Percentiles rank a stretch among this genome's conserved stretches.
phyloP scores from a whole-genome alignment of 1,139 yeast species.

The Yamadazyma sp. region DNA sequence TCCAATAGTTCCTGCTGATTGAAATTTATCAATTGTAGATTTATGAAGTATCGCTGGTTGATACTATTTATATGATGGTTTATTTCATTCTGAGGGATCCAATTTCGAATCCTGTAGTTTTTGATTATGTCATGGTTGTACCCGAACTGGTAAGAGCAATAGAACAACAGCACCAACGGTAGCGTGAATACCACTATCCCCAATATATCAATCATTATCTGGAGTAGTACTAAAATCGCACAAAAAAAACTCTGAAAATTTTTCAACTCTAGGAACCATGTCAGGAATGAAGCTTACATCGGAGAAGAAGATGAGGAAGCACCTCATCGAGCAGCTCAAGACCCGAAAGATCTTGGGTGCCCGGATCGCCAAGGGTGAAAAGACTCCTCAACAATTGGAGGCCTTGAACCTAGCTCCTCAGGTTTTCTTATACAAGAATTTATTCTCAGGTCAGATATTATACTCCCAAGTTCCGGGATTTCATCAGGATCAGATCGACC shows the following conservation, averaged over 20 bases:
- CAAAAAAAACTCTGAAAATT: constrained; percentile 3
- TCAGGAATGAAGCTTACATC: constrained; percentile 43
- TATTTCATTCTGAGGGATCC: constrained; percentile 11
- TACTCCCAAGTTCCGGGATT: constrained; percentile 82
- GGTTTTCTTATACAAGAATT: constrained; percentile 77
- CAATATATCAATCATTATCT: constrained; percentile 4
- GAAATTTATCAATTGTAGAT: constrained; percentile 4
- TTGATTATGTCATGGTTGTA: constrained; percentile 11
- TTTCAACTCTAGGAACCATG: constrained; percentile 27
- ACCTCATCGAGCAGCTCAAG: constrained; percentile 48
- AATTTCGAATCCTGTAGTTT: constrained; percentile 9
- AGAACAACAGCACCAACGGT: constrained; percentile 7
- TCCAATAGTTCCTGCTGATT: constrained; percentile 5
- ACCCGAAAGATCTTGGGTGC: constrained; percentile 46
- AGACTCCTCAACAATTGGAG: constrained; percentile 31
- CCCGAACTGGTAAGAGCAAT: constrained; percentile 8
- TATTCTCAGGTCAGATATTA: constrained; percentile 85
- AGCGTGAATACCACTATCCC: constrained; percentile 8
- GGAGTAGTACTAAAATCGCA: not conserved
- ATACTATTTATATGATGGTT: constrained; percentile 9
- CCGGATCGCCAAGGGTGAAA: constrained; percentile 43
- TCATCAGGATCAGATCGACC: constrained; percentile 69
- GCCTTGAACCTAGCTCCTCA: constrained; percentile 64
- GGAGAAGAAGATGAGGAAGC: constrained; percentile 52
- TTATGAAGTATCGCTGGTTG: constrained; percentile 8